Evolutionary conservation across 1,139 yeast genomes (phyloP).

Genomic region (Protomyces inouyei): DNA sequence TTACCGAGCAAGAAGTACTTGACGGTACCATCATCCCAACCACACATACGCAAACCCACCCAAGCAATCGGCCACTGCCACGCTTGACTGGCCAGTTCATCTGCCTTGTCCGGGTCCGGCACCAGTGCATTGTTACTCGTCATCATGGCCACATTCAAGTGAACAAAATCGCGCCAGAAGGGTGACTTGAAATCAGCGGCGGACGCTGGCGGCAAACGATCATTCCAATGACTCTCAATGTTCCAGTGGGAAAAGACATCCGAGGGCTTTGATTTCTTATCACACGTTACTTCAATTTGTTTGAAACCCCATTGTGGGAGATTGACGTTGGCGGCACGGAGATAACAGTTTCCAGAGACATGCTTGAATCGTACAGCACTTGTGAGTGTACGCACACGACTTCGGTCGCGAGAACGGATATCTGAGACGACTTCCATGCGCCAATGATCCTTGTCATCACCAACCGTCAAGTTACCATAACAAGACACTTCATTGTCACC

Average conservation of each 20-base stretch:
- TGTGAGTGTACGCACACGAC: constrained; percentile 75
- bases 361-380: constrained; percentile 74
- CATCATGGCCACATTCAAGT: constrained; percentile 96
- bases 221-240: constrained; percentile 77
- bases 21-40: constrained; percentile 72
- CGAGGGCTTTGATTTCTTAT: constrained; percentile 66
- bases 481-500: constrained; percentile 73
- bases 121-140: constrained; percentile 94
- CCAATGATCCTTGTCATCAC: constrained; percentile 95
- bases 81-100: constrained; percentile 81
- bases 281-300: constrained; percentile 93
- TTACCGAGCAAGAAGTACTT: constrained; percentile 90
- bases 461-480: constrained; percentile 80
- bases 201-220: constrained; percentile 58
- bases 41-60: constrained; percentile 90
- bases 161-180: constrained; percentile 83
- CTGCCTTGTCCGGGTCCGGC: constrained; percentile 88
- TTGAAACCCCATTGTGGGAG: constrained; percentile 98
- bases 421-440: constrained; percentile 79
- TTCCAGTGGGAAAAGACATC: constrained; percentile 99
- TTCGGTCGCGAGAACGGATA: constrained; percentile 53
- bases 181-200: constrained; percentile 60
- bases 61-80: constrained; percentile 99
- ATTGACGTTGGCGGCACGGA: constrained; percentile 71
- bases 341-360: constrained; percentile 69